Evolutionary conservation across 257 asterid species (phyloP).

Genomic region (Apocynum venetum): DNA sequence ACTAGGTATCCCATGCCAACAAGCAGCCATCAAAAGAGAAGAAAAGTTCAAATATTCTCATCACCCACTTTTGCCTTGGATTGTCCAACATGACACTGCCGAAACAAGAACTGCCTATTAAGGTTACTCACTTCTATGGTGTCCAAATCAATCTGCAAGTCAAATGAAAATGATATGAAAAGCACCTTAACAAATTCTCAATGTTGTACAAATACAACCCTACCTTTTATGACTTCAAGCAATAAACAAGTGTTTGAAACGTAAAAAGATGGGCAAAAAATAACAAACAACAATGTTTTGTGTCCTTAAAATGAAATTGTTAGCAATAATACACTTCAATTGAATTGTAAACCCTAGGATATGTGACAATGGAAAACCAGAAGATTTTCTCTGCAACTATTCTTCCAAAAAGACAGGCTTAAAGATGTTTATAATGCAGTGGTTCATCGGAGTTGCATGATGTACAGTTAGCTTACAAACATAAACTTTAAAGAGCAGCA

Average conservation of each 20-base stretch:
- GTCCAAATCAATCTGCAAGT: constrained; percentile 93
- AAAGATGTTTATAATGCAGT: background rate
- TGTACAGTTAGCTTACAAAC: background rate
- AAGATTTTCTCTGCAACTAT: background rate
- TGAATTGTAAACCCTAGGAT: background rate
- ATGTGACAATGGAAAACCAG: background rate
- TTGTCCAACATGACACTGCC: constrained; percentile 92
- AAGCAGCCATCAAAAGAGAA: constrained; percentile 5
- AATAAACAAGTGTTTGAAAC: background rate
- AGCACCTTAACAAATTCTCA: background rate
- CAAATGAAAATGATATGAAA: constrained; percentile 18
- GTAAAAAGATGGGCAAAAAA: background rate
- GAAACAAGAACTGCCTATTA: constrained; percentile 93
- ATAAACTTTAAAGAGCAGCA: background rate
- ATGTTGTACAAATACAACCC: background rate
- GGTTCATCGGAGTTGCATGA: background rate
- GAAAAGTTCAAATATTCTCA: background rate
- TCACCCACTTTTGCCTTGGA: constrained; percentile 91
- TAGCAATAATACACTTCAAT: background rate
- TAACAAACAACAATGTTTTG: too few relatives aligned
- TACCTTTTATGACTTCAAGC: background rate
- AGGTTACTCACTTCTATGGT: constrained; percentile 98
- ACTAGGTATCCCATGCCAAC: background rate
- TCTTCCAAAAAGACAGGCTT: background rate
- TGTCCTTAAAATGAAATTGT: background rate